A percentile compares a stretch with the other conserved stretches of the same genome.
These are phyloP conservation scores for Suhomyces sp. DNA, from an alignment of 805 yeast species.

Conservation along the genomic window DNA sequence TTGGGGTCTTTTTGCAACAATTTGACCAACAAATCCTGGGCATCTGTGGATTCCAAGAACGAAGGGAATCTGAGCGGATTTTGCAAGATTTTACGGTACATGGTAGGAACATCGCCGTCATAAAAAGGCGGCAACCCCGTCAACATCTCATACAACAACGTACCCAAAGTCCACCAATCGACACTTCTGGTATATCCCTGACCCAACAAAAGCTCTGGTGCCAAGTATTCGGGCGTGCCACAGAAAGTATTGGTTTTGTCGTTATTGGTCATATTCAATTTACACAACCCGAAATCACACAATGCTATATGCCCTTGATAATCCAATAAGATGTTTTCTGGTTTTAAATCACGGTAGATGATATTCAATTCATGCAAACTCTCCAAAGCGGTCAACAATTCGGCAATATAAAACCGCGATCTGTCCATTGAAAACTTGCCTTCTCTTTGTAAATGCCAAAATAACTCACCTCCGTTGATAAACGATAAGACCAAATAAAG, in stretches of 20 bases:
- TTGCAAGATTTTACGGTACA: conserved; percentile 91
- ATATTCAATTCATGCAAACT: conserved; percentile 88
- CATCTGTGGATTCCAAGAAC: conserved; percentile 75
- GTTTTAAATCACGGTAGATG: conserved; percentile 92
- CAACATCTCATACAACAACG: conserved; percentile 89
- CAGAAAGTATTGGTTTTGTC: conserved; percentile 92
- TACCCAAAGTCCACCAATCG: conserved; percentile 99
- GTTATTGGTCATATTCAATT: conserved; percentile 86
- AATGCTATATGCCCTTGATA: conserved; percentile 97
- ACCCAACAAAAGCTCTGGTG: conserved; percentile 88
- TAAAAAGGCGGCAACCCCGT: conserved; percentile 97
- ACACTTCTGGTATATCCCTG: conserved; percentile 94
- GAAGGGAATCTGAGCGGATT: conserved; percentile 88
- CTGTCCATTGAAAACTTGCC: conserved; percentile 87
- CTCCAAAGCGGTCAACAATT: conserved; percentile 87
- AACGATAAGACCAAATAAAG: conserved; percentile 86
- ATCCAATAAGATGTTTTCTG: conserved; percentile 90
- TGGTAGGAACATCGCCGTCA: conserved; percentile 87
- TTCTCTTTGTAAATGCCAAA: conserved; percentile 88
- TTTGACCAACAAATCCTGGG: conserved; percentile 72
- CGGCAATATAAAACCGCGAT: conserved; percentile 91
- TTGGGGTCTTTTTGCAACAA: conserved; percentile 83
- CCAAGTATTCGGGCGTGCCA: conserved; percentile 96
- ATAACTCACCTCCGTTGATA: conserved; percentile 95
- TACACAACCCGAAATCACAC: conserved; percentile 96